A percentile compares a stretch with the other conserved stretches of the same genome.
Conservation (phyloP, 2,329 filamentous ascomycete species). For the Ophiocordyceps sinensis region DNA sequence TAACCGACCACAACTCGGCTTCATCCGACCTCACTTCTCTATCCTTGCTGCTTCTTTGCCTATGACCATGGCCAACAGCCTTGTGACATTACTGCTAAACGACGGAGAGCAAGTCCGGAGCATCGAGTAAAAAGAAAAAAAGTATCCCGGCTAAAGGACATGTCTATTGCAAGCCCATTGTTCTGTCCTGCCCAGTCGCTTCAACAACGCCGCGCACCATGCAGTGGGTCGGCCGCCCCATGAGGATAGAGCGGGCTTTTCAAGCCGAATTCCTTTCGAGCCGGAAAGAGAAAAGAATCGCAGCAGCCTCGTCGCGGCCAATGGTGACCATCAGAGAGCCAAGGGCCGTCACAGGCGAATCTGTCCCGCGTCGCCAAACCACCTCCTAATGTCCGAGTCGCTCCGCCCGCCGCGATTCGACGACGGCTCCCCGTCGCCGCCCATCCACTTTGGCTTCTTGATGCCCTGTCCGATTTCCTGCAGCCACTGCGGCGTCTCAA, state of each 20-base stretch:
- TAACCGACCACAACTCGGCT: too few relatives aligned
- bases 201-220: background rate
- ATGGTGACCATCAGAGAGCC: background rate
- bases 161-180: too few relatives aligned
- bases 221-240: background rate
- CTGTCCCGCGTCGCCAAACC: conserved; percentile 34
- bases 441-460: conserved; percentile 73
- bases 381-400: conserved; percentile 34
- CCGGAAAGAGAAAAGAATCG: background rate
- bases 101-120: too few relatives aligned
- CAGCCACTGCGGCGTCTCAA: conserved; percentile 73
- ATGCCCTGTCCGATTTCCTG: conserved; percentile 53
- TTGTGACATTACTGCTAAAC: too few relatives aligned
- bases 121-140: too few relatives aligned
- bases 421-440: conserved; percentile 35
- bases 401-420: conserved; percentile 13
- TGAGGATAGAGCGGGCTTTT: background rate
- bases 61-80: too few relatives aligned
- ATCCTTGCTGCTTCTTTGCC: too few relatives aligned
- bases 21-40: too few relatives aligned
- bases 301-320: background rate
- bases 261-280: background rate
- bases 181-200: background rate
- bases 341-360: conserved; percentile 6
- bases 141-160: too few relatives aligned